Conservation (phyloP, 345 rosid genomes). For the Brassica carinata region DNA sequence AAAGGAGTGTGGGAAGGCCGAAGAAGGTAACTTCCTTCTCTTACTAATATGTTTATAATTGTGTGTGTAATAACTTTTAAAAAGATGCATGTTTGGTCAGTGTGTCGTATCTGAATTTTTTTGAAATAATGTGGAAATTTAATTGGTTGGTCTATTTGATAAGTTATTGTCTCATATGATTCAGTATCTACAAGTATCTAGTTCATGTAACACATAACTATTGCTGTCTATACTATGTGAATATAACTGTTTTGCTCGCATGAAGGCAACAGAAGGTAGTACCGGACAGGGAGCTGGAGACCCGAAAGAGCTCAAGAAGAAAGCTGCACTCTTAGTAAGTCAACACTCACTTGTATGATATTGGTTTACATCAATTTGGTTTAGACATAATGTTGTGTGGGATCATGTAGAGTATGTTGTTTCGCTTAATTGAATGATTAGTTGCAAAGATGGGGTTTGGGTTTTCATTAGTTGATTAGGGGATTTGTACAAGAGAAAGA, state of each 20-base stretch:
- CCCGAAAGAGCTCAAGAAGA: conserved; percentile 25
- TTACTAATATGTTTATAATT: background rate
- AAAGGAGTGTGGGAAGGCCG: conserved; percentile 56
- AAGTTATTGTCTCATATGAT: background rate
- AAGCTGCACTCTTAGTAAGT: conserved; percentile 33
- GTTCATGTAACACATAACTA: background rate
- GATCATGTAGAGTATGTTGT: background rate
- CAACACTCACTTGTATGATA: background rate
- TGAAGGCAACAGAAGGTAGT: conserved; percentile 18
- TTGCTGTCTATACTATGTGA: conserved; percentile 14
- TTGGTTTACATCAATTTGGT: conserved; percentile 24
- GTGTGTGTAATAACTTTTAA: too few relatives aligned
- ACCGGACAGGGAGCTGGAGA: conserved; percentile 18
- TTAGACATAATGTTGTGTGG: background rate
- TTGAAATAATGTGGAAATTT: too few relatives aligned
- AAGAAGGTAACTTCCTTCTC: conserved; percentile 54
- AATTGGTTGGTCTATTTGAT: background rate
- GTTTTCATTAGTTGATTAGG: background rate
- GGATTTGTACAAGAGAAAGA: background rate
- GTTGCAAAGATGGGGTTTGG: background rate
- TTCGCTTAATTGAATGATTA: background rate
- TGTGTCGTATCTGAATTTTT: too few relatives aligned
- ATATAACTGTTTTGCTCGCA: background rate
- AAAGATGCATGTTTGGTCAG: too few relatives aligned
- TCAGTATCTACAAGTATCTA: background rate